Conservation (phyloP, 768 basidiomycete species). For the Leccinum ochraceum region DNA sequence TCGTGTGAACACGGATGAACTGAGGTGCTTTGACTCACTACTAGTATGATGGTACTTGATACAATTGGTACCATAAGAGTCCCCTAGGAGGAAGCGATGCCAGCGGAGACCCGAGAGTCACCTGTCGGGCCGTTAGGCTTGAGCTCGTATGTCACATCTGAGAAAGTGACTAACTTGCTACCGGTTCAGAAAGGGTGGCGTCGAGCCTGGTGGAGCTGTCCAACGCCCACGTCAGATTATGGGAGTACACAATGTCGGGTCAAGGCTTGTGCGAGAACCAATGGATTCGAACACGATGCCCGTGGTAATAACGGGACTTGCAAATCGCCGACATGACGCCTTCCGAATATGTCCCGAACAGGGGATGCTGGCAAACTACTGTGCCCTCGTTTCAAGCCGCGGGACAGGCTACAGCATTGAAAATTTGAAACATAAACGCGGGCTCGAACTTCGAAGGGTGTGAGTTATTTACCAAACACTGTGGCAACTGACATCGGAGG, state of each 20-base stretch:
- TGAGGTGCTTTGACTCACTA: slow-evolving; percentile 10
- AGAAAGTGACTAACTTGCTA: slow-evolving; percentile 12
- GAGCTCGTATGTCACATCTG: background rate
- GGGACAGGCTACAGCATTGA: background rate
- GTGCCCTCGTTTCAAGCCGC: slow-evolving; percentile 11
- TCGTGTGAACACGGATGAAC: background rate
- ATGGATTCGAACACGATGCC: background rate
- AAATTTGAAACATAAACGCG: background rate
- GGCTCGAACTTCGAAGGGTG: background rate
- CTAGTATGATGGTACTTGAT: background rate
- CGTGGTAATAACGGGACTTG: slow-evolving; percentile 21
- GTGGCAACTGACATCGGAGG: slow-evolving; percentile 23
- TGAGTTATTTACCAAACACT: background rate
- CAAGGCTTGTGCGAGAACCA: background rate
- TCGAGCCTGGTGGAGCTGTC: background rate
- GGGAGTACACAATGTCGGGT: slow-evolving; percentile 3
- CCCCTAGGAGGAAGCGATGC: background rate
- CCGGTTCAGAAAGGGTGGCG: slow-evolving; percentile 5
- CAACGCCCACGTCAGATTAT: background rate
- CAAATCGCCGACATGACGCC: slow-evolving; percentile 19
- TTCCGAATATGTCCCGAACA: slow-evolving; percentile 5
- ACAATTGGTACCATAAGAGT: background rate
- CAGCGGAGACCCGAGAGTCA: background rate
- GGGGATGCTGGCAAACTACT: background rate
- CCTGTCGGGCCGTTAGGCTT: background rate